Evolutionary conservation across 495 filamentous ascomycete genomes (phyloP).

Genomic region (Neurospora sp.): DNA sequence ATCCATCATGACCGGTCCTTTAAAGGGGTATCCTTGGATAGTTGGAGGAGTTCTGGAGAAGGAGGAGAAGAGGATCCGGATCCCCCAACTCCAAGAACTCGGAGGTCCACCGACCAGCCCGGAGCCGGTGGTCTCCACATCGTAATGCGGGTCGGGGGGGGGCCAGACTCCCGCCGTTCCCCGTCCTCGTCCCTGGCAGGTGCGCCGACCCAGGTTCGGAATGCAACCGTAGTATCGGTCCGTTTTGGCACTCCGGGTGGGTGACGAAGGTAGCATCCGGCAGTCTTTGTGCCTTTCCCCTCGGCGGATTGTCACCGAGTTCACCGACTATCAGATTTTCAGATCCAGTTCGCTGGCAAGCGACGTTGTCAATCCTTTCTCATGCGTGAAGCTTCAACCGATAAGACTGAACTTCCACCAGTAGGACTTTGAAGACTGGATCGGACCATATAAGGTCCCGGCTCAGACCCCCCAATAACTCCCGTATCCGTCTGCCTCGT

Average conservation of each 20-base stretch:
- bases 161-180: not conserved
- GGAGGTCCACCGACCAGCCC: not conserved
- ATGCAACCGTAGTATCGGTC: not conserved
- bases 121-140: not conserved
- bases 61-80: not conserved
- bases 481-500: no score
- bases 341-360: not conserved
- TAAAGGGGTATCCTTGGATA: not conserved
- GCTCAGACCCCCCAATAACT: no score
- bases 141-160: not conserved
- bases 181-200: not conserved
- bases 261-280: not conserved
- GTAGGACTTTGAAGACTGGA: no score
- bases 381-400: no score
- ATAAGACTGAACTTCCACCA: no score
- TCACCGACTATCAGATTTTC: not conserved
- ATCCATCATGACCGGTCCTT: not conserved
- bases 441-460: no score
- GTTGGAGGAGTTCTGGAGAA: not conserved
- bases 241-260: not conserved
- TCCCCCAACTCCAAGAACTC: not conserved
- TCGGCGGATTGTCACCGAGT: not conserved
- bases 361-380: not conserved
- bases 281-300: not conserved
- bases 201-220: not conserved